A percentile compares a stretch with the other conserved stretches of the same genome.
Conservation (phyloP, 1,139 yeast species). For the Scheffersomyces titani region DNA sequence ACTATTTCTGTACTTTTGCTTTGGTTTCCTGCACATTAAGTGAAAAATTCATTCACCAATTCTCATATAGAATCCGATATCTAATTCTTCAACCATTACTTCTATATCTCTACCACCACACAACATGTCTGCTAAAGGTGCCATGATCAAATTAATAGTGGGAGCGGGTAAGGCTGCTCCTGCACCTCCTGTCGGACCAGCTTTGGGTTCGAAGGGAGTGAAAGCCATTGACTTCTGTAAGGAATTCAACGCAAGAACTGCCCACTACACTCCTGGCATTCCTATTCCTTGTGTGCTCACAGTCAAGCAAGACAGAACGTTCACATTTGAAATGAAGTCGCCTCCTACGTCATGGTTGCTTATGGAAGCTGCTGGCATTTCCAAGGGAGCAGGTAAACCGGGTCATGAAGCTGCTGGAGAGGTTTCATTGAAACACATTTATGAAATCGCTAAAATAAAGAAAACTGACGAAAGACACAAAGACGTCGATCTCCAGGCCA, state of each 20-base stretch:
- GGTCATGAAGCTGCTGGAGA: conserved; percentile 59
- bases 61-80: neutral
- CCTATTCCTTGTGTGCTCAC: conserved; percentile 87
- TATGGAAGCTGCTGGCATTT: conserved; percentile 79
- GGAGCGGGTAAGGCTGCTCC: conserved; percentile 99
- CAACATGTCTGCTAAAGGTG: conserved; percentile 34
- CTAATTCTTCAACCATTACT: conserved; percentile 4
- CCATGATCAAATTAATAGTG: conserved; percentile 83
- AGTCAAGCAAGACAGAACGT: conserved; percentile 90
- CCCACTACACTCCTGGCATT: conserved; percentile 77
- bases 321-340: conserved; percentile 81
- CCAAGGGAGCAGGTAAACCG: conserved; percentile 72
- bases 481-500: conserved; percentile 66
- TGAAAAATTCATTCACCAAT: neutral
- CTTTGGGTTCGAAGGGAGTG: conserved; percentile 97
- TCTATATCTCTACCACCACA: neutral
- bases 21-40: neutral
- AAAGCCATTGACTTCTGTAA: conserved; percentile 98
- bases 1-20: neutral
- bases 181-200: conserved; percentile 99
- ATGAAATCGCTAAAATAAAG: conserved; percentile 93
- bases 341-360: conserved; percentile 92
- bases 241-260: conserved; percentile 96
- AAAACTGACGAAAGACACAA: conserved; percentile 82
- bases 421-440: conserved; percentile 82